Evolutionary conservation across 2,329 filamentous ascomycete species (phyloP), one percentile per base, ranked within the genome.

Genomic region (Calycina herbarum): DNA sequence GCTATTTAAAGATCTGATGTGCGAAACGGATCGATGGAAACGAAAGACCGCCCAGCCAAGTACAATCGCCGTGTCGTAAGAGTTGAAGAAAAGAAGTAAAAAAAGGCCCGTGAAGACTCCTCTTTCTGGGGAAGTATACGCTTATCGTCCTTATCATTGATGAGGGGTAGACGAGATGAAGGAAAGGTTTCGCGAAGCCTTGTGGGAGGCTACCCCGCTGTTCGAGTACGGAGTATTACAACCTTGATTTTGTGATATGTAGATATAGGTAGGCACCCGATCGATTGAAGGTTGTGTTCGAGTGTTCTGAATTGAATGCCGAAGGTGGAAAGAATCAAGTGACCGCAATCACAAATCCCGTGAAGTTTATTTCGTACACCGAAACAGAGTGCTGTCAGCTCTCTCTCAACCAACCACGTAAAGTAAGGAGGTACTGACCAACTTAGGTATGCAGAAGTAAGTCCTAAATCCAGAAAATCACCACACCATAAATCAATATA

Each of bases 1-100:
- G 45, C 45, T 51, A 51, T 51, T 51, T 51, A 51, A 51, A 51
- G 45, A 51, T 24, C n/a, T 27, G 45, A 51, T 51, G 45, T 5
- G 42, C 42, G n/a, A 48, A n/a, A n/a, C n/a, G n/a, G n/a, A 48
- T n/a, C 17, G 42, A 48, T 20, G n/a, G 17, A 11, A 24, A 15
- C n/a, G 45, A 51, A 51, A 51, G 10, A 24, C 31, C 31, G 31
- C 20, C 45, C n/a, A 51, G 45, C 20, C 45, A 51, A 20, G 20
- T 51, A 51, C 17, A 48, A n/a, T 48, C 10, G 42, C 42, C 7
- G 42, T 10, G 5, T 48, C n/a, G 15, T 20, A 20, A 20, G 15
- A n/a, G 11, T n/a, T 45, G 8, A 7, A 45, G 5, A 5, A 45
- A 15, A n/a, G 15, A 17, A 11, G 5, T n/a, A 45, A 1, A 11